Evolutionary conservation across 108 stramenopile genomes (phyloP), one percentile per base, ranked within the genome.

Genomic region (Skeletonema costatum): DNA sequence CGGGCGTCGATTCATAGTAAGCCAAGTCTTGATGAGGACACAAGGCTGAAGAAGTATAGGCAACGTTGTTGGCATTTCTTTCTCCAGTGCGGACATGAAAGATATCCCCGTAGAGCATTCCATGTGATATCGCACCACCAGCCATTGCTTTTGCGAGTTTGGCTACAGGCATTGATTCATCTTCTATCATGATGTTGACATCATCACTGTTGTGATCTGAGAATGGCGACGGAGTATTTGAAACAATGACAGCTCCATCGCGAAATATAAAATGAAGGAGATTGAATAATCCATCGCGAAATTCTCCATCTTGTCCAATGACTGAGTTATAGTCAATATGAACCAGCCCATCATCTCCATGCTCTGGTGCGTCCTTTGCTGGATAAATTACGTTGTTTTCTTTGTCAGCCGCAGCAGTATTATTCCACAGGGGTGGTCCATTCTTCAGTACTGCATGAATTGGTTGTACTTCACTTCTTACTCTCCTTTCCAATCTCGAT

Each of bases 1-100:
- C 89, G 5, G 93, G 93, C 32, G 86, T 79, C 29, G 88, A 89
- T 84, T 94, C 93, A 66, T 91, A 94, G 68, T 92, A 94, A 13
- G 86, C 84, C 80, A 94, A 75, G 76, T 94, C 93, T 84, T 94
- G 93, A 70, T 94, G 93, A 32, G 87, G 89, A 29, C 78, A 70
- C 30, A 94, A 82, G 11, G 81, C 68, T 14, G 64, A 67, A 0
- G 86, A 82, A 2, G 93, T 92, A 70, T 90, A 92, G 5, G 93
- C 93, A 30, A 92, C 81, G 53, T 94, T 94, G 53, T 85, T 81
- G 30, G 89, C 82, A 53, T 84, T 62, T 1, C 70, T 53, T 69
- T 77, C 76, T 16, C 79, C 78, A 13, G 76, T 75, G 21, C 83
- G 63, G 29, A 94, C 93, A 39, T 89, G 88, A 77, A 94, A 94